Conservation (phyloP, 2,329 filamentous ascomycete genomes). For the Aspergillus pseudoterreus region DNA sequence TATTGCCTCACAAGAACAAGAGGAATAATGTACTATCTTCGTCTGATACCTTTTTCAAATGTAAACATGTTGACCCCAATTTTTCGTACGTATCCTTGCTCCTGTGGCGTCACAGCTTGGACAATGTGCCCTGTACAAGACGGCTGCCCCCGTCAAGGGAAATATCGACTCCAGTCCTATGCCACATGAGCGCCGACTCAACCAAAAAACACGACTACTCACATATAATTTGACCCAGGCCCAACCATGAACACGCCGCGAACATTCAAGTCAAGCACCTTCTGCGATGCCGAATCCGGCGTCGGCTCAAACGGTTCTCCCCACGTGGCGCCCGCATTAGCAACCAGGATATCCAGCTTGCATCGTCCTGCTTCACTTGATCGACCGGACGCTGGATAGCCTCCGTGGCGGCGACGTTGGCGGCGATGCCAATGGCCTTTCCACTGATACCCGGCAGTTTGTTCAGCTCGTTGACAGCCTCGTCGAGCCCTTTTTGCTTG, state of each 20-base stretch:
- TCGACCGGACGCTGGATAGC: slow-evolving; percentile 7
- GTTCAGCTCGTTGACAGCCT: slow-evolving; percentile 8
- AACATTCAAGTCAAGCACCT: slow-evolving; percentile 10
- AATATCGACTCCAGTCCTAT: neutral
- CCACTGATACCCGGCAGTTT: slow-evolving; percentile 6
- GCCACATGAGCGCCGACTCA: neutral
- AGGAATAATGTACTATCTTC: no score
- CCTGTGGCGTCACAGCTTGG: neutral
- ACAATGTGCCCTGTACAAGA: neutral
- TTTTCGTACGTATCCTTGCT: no score
- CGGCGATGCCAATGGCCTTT: slow-evolving; percentile 9
- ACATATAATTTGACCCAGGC: slow-evolving; percentile 11
- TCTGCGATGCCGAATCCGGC: slow-evolving; percentile 10
- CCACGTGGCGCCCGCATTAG: slow-evolving; percentile 11
- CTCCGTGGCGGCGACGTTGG: slow-evolving; percentile 5
- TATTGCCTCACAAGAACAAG: no score
- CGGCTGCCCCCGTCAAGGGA: neutral
- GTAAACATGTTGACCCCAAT: no score
- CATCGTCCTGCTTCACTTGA: neutral
- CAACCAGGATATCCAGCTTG: slow-evolving; percentile 9
- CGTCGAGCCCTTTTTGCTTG: slow-evolving; percentile 4
- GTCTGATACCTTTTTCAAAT: no score
- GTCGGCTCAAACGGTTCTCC: slow-evolving; percentile 11
- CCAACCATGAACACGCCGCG: slow-evolving; percentile 10
- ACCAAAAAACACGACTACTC: neutral